phyloP scores from a whole-genome alignment of 495 filamentous ascomycete genomes.

The Xylaria curta region DNA sequence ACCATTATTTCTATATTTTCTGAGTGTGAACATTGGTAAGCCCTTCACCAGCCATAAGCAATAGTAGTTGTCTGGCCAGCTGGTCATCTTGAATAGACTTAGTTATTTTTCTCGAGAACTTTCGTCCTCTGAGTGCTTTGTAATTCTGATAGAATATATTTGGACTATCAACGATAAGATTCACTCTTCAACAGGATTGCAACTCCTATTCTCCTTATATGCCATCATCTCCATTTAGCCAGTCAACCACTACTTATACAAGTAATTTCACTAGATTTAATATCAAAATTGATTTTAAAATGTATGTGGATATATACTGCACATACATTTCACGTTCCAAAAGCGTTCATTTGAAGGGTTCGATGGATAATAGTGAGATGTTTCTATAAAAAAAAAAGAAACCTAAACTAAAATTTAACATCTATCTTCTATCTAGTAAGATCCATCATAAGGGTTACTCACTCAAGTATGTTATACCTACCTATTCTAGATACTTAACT shows the following conservation, averaged over 20 bases:
- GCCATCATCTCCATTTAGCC: too few species aligned
- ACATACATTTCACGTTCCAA: background rate
- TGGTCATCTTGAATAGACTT: background rate
- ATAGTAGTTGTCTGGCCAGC: background rate
- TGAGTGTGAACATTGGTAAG: background rate
- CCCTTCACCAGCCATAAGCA: background rate
- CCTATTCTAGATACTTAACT: too few species aligned
- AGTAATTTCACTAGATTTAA: background rate
- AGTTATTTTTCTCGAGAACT: background rate
- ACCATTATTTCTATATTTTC: background rate
- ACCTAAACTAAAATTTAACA: background rate
- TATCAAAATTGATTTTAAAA: background rate
- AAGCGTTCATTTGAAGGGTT: too few species aligned
- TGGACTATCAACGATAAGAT: background rate
- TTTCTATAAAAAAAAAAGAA: background rate
- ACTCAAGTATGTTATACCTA: too few species aligned
- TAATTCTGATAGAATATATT: background rate
- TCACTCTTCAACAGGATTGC: background rate
- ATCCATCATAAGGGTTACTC: background rate
- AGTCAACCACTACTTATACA: background rate
- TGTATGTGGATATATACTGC: background rate
- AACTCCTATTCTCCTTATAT: background rate
- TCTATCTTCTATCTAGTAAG: background rate
- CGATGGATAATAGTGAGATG: background rate
- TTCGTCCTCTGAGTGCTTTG: background rate